These are phyloP conservation scores for Fraxinus baroniana DNA, from an alignment of 305 asterid species.

Conservation along the genomic window DNA sequence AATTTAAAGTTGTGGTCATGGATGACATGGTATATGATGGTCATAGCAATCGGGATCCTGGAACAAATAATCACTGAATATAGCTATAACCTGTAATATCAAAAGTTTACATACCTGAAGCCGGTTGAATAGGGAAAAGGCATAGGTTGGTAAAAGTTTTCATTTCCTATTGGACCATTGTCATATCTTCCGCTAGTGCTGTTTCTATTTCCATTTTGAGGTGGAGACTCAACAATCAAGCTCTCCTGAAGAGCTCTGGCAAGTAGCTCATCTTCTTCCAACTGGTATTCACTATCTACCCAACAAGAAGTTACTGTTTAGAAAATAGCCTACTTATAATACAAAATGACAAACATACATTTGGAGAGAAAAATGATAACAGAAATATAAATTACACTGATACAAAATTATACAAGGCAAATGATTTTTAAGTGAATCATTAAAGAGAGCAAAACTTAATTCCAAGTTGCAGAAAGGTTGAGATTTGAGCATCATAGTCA, in stretches of 20 bases:
- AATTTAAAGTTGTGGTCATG: not conserved
- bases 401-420: not conserved
- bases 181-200: constrained; percentile 20
- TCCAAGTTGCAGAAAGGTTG: constrained; percentile 1
- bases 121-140: constrained; percentile 45
- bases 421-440: not conserved
- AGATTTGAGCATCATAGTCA: not conserved
- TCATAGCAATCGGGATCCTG: not conserved
- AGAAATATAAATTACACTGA: not conserved
- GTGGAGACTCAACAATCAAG: constrained; percentile 59
- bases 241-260: constrained; percentile 85
- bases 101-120: constrained; percentile 36
- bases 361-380: not conserved
- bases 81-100: not conserved
- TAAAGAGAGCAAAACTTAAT: not conserved
- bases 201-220: constrained; percentile 32
- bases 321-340: not conserved
- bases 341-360: not conserved
- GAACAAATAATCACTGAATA: not conserved
- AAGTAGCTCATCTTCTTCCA: constrained; percentile 76
- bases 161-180: constrained; percentile 27
- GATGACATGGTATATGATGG: constrained; percentile 1
- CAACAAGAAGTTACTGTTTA: constrained; percentile 9
- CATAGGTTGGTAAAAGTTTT: constrained; percentile 44
- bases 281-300: constrained; percentile 44